Evolutionary conservation across 2,329 filamentous ascomycete genomes (phyloP).

Genomic region (Pseudopyricularia javanii): DNA sequence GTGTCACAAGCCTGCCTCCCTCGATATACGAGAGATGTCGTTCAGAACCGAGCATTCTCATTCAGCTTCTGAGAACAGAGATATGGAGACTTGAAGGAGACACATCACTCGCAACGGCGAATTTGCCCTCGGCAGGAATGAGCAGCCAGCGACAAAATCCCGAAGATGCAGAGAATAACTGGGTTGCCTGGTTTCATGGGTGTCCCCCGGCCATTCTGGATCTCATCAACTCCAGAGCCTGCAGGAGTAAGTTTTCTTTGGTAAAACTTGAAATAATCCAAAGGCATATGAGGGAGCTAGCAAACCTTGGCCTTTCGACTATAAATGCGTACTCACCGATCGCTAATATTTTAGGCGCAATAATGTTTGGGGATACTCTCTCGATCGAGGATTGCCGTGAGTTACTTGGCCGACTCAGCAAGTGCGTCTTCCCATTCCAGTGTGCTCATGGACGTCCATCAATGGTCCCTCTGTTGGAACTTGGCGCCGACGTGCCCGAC

Average conservation of each 20-base stretch:
- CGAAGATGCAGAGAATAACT: conserved; percentile 19
- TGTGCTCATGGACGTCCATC: conserved; percentile 69
- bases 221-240: conserved; percentile 63
- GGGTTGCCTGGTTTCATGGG: conserved; percentile 50
- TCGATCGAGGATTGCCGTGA: conserved; percentile 41
- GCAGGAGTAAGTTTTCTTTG: conserved; percentile 42
- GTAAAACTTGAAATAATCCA: background rate
- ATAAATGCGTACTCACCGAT: background rate
- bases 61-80: conserved; percentile 64
- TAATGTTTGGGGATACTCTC: conserved; percentile 76
- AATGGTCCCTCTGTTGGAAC: conserved; percentile 48
- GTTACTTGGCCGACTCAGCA: conserved; percentile 44
- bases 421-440: conserved; percentile 64
- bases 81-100: conserved; percentile 53
- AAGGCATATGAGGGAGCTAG: background rate
- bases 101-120: conserved; percentile 5
- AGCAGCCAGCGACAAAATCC: background rate
- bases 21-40: conserved; percentile 67
- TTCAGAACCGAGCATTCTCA: conserved; percentile 56
- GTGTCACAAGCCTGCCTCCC: conserved; percentile 50
- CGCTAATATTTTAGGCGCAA: conserved; percentile 33
- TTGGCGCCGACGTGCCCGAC: conserved; percentile 18
- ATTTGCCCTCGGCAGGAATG: background rate
- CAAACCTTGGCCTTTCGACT: background rate
- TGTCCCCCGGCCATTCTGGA: conserved; percentile 70